Conservation (phyloP, 2,329 filamentous ascomycete genomes). For the Nemania sp. region DNA sequence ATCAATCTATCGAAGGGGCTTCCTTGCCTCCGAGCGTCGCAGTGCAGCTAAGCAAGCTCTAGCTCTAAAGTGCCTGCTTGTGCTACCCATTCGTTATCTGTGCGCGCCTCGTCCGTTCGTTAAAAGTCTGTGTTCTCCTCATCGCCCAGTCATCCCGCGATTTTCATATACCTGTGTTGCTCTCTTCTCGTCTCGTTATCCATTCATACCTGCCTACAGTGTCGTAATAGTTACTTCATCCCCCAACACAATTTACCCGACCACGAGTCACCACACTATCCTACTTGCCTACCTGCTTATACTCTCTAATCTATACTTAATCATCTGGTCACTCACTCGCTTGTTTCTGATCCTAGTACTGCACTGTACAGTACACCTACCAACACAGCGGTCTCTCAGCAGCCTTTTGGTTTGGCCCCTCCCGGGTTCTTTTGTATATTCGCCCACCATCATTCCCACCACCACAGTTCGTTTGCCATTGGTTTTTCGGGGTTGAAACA, state of each 20-base stretch:
- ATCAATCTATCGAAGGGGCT: background rate
- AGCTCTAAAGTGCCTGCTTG: slow-evolving; percentile 20
- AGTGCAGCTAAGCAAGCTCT: slow-evolving; percentile 22
- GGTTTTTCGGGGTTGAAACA: background rate
- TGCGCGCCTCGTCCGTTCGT: slow-evolving; percentile 1
- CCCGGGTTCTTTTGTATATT: background rate
- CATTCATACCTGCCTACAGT: background rate
- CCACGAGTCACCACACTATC: slow-evolving; percentile 1
- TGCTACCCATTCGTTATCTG: slow-evolving; percentile 11
- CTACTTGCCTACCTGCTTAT: no score
- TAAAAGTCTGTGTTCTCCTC: slow-evolving; percentile 17
- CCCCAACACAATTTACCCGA: background rate
- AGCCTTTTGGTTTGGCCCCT: background rate
- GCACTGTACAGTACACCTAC: background rate
- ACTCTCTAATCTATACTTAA: slow-evolving; percentile 22
- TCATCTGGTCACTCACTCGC: slow-evolving; percentile 2
- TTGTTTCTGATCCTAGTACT: background rate
- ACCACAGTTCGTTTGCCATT: slow-evolving; percentile 5
- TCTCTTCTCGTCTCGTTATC: background rate
- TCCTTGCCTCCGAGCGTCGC: slow-evolving; percentile 20
- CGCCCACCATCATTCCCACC: background rate
- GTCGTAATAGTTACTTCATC: background rate
- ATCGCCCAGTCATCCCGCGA: background rate
- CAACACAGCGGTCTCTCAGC: background rate
- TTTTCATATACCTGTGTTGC: background rate